phyloP scores from a whole-genome alignment of 306 rosid species.

The Oxytropis ochrocephala region DNA sequence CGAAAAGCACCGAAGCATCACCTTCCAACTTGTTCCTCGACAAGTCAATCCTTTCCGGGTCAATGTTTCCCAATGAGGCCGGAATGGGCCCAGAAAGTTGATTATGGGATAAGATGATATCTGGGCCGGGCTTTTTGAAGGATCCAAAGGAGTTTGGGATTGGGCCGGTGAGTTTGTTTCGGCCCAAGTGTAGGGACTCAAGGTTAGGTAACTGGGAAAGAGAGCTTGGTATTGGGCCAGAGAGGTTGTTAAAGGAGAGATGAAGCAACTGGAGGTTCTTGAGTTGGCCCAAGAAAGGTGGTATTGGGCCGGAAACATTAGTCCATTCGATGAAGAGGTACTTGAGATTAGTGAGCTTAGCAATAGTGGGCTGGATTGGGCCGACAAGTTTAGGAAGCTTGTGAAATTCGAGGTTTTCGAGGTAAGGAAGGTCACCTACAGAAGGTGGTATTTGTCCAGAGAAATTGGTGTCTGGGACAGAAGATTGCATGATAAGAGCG shows the following conservation, averaged over 20 bases:
- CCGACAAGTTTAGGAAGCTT: constrained; percentile 39
- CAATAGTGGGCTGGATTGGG: constrained; percentile 55
- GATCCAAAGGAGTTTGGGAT: constrained; percentile 51
- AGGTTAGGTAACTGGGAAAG: constrained; percentile 44
- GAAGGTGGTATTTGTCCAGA: constrained; percentile 54
- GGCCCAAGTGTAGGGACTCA: not conserved
- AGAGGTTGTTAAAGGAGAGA: constrained; percentile 51
- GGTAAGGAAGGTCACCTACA: constrained; percentile 63
- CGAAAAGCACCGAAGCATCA: constrained; percentile 56
- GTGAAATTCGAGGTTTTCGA: constrained; percentile 42
- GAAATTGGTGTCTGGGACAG: constrained; percentile 23
- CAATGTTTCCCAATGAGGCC: constrained; percentile 26
- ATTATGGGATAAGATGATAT: constrained; percentile 46
- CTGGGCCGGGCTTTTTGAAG: constrained; percentile 29
- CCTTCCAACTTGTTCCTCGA: constrained; percentile 69
- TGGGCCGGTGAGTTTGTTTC: constrained; percentile 45
- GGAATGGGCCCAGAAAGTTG: constrained; percentile 62
- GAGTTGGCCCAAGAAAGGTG: constrained; percentile 49
- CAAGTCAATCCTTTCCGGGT: constrained; percentile 43
- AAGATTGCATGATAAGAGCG: constrained; percentile 35
- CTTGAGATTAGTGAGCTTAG: constrained; percentile 46
- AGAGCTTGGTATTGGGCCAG: constrained; percentile 54
- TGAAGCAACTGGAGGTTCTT: constrained; percentile 33
- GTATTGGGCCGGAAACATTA: constrained; percentile 53
- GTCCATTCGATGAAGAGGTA: constrained; percentile 42